Percentiles rank a stretch among this genome's conserved stretches.
Conservation (phyloP, 805 yeast species). For the Yamadazyma akitaensis region DNA sequence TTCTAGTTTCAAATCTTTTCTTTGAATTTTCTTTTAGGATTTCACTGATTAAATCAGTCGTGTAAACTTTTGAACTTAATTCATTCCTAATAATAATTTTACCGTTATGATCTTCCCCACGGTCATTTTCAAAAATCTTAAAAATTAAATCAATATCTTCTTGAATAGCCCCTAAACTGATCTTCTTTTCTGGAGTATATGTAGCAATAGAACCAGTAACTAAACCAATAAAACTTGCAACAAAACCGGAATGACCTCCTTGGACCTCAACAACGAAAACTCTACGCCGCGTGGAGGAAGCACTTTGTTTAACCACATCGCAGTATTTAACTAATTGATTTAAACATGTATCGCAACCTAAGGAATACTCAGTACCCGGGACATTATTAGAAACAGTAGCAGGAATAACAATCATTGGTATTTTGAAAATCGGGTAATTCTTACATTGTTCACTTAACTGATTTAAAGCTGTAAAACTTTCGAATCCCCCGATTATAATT, state of each 20-base stretch:
- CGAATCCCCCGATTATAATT: constrained; percentile 77
- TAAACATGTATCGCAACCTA: constrained; percentile 74
- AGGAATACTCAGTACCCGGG: constrained; percentile 77
- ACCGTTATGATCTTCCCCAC: constrained; percentile 67
- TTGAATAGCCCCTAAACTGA: constrained; percentile 56
- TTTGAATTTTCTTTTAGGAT: constrained; percentile 61
- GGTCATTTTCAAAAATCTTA: constrained; percentile 55
- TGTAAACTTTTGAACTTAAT: constrained; percentile 63
- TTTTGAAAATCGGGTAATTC: constrained; percentile 66
- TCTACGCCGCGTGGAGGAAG: constrained; percentile 74
- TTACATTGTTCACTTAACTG: constrained; percentile 59
- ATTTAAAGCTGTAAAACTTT: constrained; percentile 69
- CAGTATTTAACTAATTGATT: constrained; percentile 69
- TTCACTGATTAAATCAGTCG: constrained; percentile 67
- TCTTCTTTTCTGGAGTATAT: constrained; percentile 72
- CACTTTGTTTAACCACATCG: constrained; percentile 76
- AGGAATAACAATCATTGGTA: constrained; percentile 76
- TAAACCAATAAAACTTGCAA: constrained; percentile 66
- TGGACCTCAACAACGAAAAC: constrained; percentile 80
- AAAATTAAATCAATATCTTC: constrained; percentile 62
- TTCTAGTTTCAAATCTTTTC: constrained; percentile 69
- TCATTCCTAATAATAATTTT: constrained; percentile 65
- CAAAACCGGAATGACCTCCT: constrained; percentile 81
- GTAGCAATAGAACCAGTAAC: constrained; percentile 73
- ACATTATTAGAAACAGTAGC: constrained; percentile 80